Conservation (phyloP, 2,329 filamentous ascomycete genomes). For the Tolypocladium ophioglossoides region DNA sequence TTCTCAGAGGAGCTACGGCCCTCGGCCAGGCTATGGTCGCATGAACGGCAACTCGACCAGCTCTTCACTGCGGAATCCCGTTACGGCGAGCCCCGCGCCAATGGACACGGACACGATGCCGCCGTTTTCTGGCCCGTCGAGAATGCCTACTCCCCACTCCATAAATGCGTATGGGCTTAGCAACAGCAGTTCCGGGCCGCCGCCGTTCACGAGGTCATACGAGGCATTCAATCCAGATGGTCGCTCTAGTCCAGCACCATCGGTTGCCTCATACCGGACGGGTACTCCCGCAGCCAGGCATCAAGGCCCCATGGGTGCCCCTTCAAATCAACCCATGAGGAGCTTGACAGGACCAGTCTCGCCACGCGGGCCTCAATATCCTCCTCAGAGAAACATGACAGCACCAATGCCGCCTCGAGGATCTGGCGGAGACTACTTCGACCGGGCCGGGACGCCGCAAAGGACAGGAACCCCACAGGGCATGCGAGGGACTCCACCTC, state of each 20-base stretch:
- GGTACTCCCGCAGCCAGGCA: slow-evolving; percentile 9
- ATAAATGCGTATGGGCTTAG: slow-evolving; percentile 11
- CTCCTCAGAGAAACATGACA: slow-evolving; percentile 35
- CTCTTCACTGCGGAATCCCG: slow-evolving; percentile 6
- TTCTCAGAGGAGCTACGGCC: slow-evolving; percentile 22
- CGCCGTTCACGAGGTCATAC: slow-evolving; percentile 12
- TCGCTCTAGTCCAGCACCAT: slow-evolving; percentile 22
- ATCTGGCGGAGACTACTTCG: slow-evolving; percentile 9
- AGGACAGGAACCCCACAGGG: slow-evolving; percentile 16
- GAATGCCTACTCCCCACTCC: slow-evolving; percentile 15
- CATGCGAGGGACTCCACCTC: slow-evolving; percentile 2
- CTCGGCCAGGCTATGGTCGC: slow-evolving; percentile 7
- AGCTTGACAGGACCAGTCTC: slow-evolving; percentile 29
- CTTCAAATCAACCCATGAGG: slow-evolving; percentile 17
- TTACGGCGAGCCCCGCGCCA: slow-evolving; percentile 19
- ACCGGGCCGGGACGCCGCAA: slow-evolving; percentile 8
- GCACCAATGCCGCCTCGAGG: slow-evolving; percentile 24
- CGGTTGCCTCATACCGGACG: slow-evolving; percentile 12
- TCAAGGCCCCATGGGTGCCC: slow-evolving; percentile 13
- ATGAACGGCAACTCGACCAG: slow-evolving; percentile 7
- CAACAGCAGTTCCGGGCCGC: slow-evolving; percentile 15
- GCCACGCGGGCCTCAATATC: slow-evolving; percentile 20
- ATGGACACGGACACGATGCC: slow-evolving; percentile 17
- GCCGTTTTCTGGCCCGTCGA: slow-evolving; percentile 20
- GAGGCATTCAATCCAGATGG: slow-evolving; percentile 20